A percentile compares a stretch with the other conserved stretches of the same genome.
Conservation (phyloP, 768 basidiomycete genomes). For the Exsudoporus frostii region DNA sequence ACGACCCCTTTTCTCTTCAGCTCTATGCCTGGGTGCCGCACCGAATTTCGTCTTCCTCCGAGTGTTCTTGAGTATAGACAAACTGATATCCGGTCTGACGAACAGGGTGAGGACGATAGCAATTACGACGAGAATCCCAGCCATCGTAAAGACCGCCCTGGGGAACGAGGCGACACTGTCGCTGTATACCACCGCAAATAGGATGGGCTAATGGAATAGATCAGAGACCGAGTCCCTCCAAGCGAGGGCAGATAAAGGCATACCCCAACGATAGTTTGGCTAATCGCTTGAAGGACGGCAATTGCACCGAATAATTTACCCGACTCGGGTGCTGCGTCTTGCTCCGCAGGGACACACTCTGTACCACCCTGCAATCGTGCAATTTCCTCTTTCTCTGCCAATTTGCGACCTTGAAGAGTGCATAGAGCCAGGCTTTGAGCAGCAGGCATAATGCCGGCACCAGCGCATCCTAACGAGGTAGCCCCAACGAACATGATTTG, state of each 20-base stretch:
- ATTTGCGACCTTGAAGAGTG: slow-evolving; percentile 41
- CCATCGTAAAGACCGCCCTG: slow-evolving; percentile 63
- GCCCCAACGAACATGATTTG: slow-evolving; percentile 53
- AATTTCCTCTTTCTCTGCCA: slow-evolving; percentile 35
- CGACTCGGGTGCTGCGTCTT: slow-evolving; percentile 34
- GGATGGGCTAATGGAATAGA: slow-evolving; percentile 47
- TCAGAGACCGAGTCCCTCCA: slow-evolving; percentile 9
- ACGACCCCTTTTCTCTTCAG: slow-evolving; percentile 22
- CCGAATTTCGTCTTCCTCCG: slow-evolving; percentile 5
- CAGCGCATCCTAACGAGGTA: slow-evolving; percentile 62
- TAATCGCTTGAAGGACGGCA: slow-evolving; percentile 62
- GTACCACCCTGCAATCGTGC: slow-evolving; percentile 14
- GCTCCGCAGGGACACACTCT: slow-evolving; percentile 1
- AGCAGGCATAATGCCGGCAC: slow-evolving; percentile 66
- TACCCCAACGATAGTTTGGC: slow-evolving; percentile 58
- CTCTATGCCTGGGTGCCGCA: slow-evolving; percentile 2
- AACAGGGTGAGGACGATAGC: slow-evolving; percentile 46
- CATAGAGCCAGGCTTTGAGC: slow-evolving; percentile 73
- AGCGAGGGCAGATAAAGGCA: slow-evolving; percentile 2
- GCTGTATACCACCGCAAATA: slow-evolving; percentile 68
- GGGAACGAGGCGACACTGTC: slow-evolving; percentile 62
- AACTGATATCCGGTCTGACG: slow-evolving; percentile 34
- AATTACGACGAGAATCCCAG: slow-evolving; percentile 51
- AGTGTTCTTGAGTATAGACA: slow-evolving; percentile 16
- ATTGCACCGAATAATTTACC: slow-evolving; percentile 73